Conservation (phyloP, 1,139 yeast genomes). For the Suhomyces coccinellae region DNA sequence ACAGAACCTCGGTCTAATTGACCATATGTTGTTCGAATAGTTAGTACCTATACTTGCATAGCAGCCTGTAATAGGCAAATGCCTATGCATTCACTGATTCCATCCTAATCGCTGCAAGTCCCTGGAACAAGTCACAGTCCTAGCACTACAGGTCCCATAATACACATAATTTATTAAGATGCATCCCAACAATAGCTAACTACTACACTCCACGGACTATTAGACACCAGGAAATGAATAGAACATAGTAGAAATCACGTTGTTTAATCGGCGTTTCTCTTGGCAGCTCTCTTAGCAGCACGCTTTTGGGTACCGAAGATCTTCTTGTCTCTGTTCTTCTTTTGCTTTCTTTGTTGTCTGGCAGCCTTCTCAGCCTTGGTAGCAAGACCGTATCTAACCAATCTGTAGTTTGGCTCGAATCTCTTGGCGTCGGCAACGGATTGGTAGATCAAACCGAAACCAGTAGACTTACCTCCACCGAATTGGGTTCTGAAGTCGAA, state of each 20-base stretch:
- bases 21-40: too few species aligned
- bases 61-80: too few species aligned
- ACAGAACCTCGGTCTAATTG: too few species aligned
- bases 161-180: constrained; percentile 14
- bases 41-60: too few species aligned
- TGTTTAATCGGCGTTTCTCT: constrained; percentile 56
- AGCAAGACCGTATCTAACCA: constrained; percentile 98
- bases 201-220: constrained; percentile 8
- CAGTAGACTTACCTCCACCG: constrained; percentile 99
- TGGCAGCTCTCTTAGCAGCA: constrained; percentile 89
- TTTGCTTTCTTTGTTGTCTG: constrained; percentile 99
- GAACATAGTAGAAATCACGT: constrained; percentile 10
- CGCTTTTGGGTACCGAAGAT: constrained; percentile 97
- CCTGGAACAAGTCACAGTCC: not conserved
- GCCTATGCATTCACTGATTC: too few species aligned
- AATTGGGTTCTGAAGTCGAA: constrained; percentile 99
- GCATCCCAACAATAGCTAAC: constrained; percentile 13
- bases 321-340: constrained; percentile 99
- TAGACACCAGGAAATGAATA: constrained; percentile 10
- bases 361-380: constrained; percentile 94
- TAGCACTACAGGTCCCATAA: constrained; percentile 7
- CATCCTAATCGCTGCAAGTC: too few species aligned
- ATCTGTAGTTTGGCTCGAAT: constrained; percentile 99
- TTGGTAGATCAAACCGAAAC: constrained; percentile 99
- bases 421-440: constrained; percentile 96